A percentile compares a stretch with the other conserved stretches of the same genome.
These are phyloP conservation scores for Deinandra increscens DNA, from an alignment of 129 eudicot species.

Conservation along the genomic window DNA sequence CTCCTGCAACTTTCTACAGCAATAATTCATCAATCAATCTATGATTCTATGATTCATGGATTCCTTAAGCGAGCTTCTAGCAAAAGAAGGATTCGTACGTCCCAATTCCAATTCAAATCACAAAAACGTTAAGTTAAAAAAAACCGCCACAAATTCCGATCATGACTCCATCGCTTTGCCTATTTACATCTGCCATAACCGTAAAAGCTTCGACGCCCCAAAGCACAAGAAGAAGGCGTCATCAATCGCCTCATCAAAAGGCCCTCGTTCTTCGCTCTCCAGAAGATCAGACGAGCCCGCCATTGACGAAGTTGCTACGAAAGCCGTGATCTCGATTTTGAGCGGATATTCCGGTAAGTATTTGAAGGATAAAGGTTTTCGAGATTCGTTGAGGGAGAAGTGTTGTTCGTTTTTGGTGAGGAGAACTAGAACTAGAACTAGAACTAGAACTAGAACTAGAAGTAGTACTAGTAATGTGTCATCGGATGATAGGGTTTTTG, in stretches of 20 bases:
- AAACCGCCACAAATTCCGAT: slow-evolving; percentile 22
- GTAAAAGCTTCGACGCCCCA: slow-evolving; percentile 41
- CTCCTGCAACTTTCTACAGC: background rate
- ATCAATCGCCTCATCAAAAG: slow-evolving; percentile 35
- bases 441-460: no score
- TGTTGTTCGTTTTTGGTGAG: slow-evolving; percentile 46
- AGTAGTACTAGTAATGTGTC: slow-evolving; percentile 19
- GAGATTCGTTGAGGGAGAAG: slow-evolving; percentile 39
- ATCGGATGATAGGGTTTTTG: slow-evolving; percentile 42
- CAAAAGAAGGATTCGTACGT: slow-evolving; percentile 53
- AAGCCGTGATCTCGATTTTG: slow-evolving; percentile 61
- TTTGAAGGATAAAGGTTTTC: slow-evolving; percentile 41
- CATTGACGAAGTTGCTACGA: slow-evolving; percentile 54
- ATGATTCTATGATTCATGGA: slow-evolving; percentile 20
- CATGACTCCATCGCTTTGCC: slow-evolving; percentile 60
- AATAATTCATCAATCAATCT: no score
- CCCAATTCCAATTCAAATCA: slow-evolving; percentile 19
- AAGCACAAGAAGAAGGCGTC: slow-evolving; percentile 35
- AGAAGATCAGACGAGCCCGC: slow-evolving; percentile 52
- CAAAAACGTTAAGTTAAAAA: slow-evolving; percentile 38
- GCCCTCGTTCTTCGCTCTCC: slow-evolving; percentile 27
- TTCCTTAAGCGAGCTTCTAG: slow-evolving; percentile 31
- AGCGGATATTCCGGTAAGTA: slow-evolving; percentile 59
- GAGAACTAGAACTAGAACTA: no score
- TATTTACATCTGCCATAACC: slow-evolving; percentile 65